phyloP scores from a whole-genome alignment of 768 basidiomycete genomes.

The Austroboletus festivus region DNA sequence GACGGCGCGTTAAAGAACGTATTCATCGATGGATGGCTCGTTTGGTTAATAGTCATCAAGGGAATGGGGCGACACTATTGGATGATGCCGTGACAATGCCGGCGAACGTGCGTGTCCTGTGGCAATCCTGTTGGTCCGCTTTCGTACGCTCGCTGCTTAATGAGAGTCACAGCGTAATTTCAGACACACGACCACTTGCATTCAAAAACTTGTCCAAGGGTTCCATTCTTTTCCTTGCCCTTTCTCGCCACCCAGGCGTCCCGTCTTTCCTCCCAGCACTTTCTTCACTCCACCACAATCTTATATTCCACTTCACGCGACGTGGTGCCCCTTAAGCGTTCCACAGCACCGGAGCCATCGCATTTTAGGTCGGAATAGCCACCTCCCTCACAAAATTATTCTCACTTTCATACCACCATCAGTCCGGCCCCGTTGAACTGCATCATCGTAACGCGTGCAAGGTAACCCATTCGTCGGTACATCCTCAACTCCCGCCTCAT shows the following conservation, averaged over 20 bases:
- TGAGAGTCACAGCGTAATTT: slow-evolving; percentile 29
- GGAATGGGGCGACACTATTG: slow-evolving; percentile 9
- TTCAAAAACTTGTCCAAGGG: slow-evolving; percentile 23
- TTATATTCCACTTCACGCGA: slow-evolving; percentile 7
- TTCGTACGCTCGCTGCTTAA: slow-evolving; percentile 20
- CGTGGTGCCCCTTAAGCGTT: slow-evolving; percentile 11
- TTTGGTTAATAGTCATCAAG: slow-evolving; percentile 31
- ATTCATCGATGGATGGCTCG: slow-evolving; percentile 14
- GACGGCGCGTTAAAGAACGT: slow-evolving; percentile 1
- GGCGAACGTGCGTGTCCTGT: slow-evolving; percentile 38
- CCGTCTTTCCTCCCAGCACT: slow-evolving; percentile 9
- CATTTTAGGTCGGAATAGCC: slow-evolving; percentile 8
- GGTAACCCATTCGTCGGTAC: too few relatives aligned
- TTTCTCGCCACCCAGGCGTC: neutral
- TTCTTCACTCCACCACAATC: neutral
- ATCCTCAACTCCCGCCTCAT: too few relatives aligned
- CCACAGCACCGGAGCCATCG: slow-evolving; percentile 3
- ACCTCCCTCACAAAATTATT: neutral
- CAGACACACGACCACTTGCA: slow-evolving; percentile 37
- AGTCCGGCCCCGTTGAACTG: neutral
- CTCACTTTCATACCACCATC: slow-evolving; percentile 11
- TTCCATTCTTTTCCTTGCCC: slow-evolving; percentile 8
- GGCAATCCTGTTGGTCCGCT: slow-evolving; percentile 25
- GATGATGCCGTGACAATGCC: slow-evolving; percentile 25
- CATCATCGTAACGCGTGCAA: slow-evolving; percentile 2